Conservation (phyloP, 1,139 yeast species). For the Kodamaea anthophila region DNA sequence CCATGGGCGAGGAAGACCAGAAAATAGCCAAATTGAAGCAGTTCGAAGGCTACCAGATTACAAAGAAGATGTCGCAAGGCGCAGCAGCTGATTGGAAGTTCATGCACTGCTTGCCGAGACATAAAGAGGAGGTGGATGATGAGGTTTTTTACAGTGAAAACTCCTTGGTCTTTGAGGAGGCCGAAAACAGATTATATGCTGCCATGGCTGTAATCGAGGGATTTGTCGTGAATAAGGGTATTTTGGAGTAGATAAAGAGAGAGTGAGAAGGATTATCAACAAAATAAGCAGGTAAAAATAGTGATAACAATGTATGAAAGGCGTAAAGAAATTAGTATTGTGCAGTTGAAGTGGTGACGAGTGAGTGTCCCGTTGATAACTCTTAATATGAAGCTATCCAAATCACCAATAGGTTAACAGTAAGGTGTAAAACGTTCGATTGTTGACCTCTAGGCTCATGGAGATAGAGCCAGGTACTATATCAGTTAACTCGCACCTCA, state of each 20-base stretch:
- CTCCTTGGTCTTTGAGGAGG: slow-evolving; percentile 88
- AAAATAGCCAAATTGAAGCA: slow-evolving; percentile 65
- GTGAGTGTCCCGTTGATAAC: too few species aligned
- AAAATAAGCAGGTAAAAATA: background rate
- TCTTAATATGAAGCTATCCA: too few species aligned
- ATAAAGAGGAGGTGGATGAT: slow-evolving; percentile 87
- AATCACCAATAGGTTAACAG: too few species aligned
- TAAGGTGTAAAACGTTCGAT: too few species aligned
- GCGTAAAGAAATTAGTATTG: too few species aligned
- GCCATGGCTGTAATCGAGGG: slow-evolving; percentile 89
- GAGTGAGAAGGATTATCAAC: too few species aligned
- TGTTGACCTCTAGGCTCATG: too few species aligned
- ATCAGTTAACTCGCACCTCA: too few species aligned
- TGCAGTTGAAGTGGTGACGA: too few species aligned
- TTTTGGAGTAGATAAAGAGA: slow-evolving; percentile 5
- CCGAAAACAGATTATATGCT: slow-evolving; percentile 92
- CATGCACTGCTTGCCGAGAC: slow-evolving; percentile 97
- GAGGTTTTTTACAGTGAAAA: slow-evolving; percentile 82
- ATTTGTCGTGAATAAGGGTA: slow-evolving; percentile 79
- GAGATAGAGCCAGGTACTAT: too few species aligned
- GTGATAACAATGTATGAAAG: background rate
- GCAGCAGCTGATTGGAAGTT: slow-evolving; percentile 74
- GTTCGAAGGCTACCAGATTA: slow-evolving; percentile 82
- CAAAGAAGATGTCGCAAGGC: slow-evolving; percentile 57
- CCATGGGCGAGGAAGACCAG: slow-evolving; percentile 95